Conservation (phyloP, 257 asterid genomes). For the Handroanthus guayacan region DNA sequence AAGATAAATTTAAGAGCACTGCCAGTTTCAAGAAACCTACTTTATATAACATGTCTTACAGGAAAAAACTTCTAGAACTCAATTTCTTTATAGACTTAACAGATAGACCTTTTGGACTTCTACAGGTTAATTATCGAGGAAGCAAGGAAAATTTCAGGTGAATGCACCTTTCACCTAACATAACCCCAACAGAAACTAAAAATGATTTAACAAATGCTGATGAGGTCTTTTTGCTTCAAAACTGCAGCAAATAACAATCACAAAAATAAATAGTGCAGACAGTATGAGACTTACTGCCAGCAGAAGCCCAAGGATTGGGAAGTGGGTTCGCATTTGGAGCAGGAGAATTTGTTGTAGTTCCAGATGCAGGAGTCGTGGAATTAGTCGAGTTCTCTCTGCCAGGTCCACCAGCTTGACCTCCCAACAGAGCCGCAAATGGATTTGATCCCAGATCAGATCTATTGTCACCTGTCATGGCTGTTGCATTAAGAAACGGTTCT, state of each 20-base stretch:
- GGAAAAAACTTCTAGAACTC: background rate
- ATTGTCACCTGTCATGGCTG: constrained; percentile 57
- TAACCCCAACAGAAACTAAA: background rate
- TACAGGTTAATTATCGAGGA: background rate
- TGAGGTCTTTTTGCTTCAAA: background rate
- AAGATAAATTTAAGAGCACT: background rate
- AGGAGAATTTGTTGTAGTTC: constrained; percentile 45
- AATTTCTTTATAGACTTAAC: background rate
- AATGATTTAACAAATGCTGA: background rate
- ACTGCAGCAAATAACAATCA: constrained; percentile 5
- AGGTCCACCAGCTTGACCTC: constrained; percentile 48
- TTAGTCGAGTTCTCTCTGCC: constrained; percentile 42
- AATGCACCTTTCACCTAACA: background rate
- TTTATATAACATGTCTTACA: background rate
- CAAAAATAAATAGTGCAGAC: background rate
- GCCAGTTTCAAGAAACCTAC: background rate
- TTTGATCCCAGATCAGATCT: constrained; percentile 52
- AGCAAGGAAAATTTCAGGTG: background rate
- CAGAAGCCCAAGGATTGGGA: constrained; percentile 71
- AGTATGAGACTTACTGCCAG: constrained; percentile 48
- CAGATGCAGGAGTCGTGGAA: constrained; percentile 47
- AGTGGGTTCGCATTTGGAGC: constrained; percentile 66
- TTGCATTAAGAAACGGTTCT: constrained; percentile 67
- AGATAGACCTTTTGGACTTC: background rate
- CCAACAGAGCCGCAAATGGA: constrained; percentile 62